These are phyloP conservation scores for Fusarium austroafricanum DNA, from an alignment of 2,329 filamentous ascomycete species.

Conservation along the genomic window DNA sequence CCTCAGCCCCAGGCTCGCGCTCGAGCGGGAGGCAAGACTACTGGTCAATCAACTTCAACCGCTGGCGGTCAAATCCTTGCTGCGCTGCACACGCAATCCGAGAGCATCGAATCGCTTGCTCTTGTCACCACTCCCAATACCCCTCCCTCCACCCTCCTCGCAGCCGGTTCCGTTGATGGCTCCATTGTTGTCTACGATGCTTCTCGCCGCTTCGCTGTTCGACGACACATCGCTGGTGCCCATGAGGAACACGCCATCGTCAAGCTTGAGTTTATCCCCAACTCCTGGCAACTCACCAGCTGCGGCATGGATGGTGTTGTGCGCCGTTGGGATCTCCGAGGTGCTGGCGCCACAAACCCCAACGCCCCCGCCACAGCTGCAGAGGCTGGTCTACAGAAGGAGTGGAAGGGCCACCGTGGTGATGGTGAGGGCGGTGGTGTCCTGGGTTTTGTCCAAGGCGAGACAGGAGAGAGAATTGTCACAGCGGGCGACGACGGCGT, in stretches of 20 bases:
- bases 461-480: slow-evolving; percentile 78
- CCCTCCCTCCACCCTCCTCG: slow-evolving; percentile 66
- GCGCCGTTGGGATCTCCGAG: slow-evolving; percentile 84
- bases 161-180: slow-evolving; percentile 77
- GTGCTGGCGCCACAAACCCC: slow-evolving; percentile 51
- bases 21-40: slow-evolving; percentile 49
- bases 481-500: slow-evolving; percentile 91
- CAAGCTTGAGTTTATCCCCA: slow-evolving; percentile 86
- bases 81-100: slow-evolving; percentile 79
- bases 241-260: slow-evolving; percentile 93
- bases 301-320: slow-evolving; percentile 94
- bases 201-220: slow-evolving; percentile 85
- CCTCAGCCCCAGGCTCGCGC: slow-evolving; percentile 41
- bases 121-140: slow-evolving; percentile 60
- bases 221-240: slow-evolving; percentile 82
- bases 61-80: slow-evolving; percentile 76
- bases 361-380: slow-evolving; percentile 53
- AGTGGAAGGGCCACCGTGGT: slow-evolving; percentile 91
- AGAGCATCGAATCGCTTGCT: slow-evolving; percentile 80
- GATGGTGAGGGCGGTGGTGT: slow-evolving; percentile 89
- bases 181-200: slow-evolving; percentile 89
- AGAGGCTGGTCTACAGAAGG: slow-evolving; percentile 76
- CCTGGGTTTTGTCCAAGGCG: slow-evolving; percentile 87
- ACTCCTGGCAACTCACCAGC: slow-evolving; percentile 79
- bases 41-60: slow-evolving; percentile 51